Evolutionary conservation across 306 rosid species (phyloP), one percentile per base, ranked within the genome.

Genomic region (Geum urbanum): DNA sequence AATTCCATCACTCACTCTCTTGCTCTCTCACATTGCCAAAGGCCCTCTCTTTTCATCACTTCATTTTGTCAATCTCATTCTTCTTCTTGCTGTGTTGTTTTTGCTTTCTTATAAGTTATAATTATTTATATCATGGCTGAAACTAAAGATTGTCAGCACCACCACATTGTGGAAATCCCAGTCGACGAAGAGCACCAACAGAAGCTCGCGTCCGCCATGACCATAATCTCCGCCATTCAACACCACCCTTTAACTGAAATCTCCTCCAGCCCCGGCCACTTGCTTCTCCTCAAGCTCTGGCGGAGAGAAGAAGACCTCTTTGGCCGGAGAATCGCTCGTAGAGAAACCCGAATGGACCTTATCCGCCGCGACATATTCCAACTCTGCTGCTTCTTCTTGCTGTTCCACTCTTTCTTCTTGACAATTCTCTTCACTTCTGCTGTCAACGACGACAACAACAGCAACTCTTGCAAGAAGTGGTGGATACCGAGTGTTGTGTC

Each of bases 171-270:
- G 1, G 99, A 88, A 80, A 91, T 94, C 80, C 95, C 92, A 0
- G 82, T 80, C 2, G 95, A 88, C 13, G 82, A 81, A 68, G 95
- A 94, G 66, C 89, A 86, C 37, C 78, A 80, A 13, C 65, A 71
- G 60, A 86, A 82, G 27, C 60, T 76, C 43, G 46, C 72, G 7
- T 78, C 74, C 14, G 59, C 85, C 27, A 68, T 67, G 16, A 50
- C 6, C 37, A 73, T 72, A 54, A 78, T 85, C 49, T 66, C 86
- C 0, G 94, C 89, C 20, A 88, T 91, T 18, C 89, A 91, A 61
- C 86, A 91, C 39, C 99, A 94, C 77, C 99, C 97, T 5, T 70
- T 94, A 19, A 81, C 81, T 22, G 96, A 94, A 56, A 94, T 94
- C 51, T 88, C 96, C 0, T 81, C 79, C 8, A 84, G 91, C 62